Percentiles rank a stretch among this genome's conserved stretches.
Conservation (phyloP, 2,329 filamentous ascomycete genomes). For the Claviceps sp. region DNA sequence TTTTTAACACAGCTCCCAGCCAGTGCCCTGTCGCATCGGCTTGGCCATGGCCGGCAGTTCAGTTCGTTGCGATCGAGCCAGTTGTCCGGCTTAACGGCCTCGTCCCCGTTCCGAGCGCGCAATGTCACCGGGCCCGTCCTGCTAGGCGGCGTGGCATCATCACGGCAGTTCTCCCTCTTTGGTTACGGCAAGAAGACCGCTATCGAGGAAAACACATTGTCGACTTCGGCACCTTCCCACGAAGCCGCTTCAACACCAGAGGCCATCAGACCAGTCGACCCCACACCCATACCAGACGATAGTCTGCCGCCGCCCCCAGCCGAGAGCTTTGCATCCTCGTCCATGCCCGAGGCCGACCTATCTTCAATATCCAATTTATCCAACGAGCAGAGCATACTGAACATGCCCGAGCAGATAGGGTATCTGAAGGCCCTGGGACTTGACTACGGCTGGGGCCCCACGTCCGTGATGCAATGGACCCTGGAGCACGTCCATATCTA, state of each 20-base stretch:
- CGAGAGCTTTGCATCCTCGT: slow-evolving; percentile 9
- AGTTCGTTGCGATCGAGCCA: slow-evolving; percentile 14
- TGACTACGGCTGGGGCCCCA: slow-evolving; percentile 76
- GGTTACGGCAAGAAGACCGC: slow-evolving; percentile 18
- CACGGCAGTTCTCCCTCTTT: slow-evolving; percentile 23
- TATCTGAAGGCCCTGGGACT: slow-evolving; percentile 73
- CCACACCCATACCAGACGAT: slow-evolving; percentile 7
- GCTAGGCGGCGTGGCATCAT: slow-evolving; percentile 18
- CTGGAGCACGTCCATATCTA: slow-evolving; percentile 76
- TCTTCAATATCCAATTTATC: slow-evolving; percentile 21
- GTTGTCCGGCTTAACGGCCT: slow-evolving; percentile 9
- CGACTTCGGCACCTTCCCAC: slow-evolving; percentile 7
- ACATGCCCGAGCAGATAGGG: slow-evolving; percentile 63
- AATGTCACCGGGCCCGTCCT: slow-evolving; percentile 14
- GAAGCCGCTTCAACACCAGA: slow-evolving; percentile 9
- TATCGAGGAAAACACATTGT: background rate
- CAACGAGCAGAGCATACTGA: slow-evolving; percentile 32
- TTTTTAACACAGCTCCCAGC: slow-evolving; percentile 10
- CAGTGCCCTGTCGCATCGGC: slow-evolving; percentile 16
- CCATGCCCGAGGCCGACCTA: slow-evolving; percentile 21
- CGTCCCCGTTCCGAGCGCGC: slow-evolving; percentile 12
- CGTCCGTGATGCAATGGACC: slow-evolving; percentile 56
- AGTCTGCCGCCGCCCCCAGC: slow-evolving; percentile 9
- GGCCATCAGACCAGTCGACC: slow-evolving; percentile 3
- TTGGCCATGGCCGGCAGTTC: slow-evolving; percentile 22